Evolutionary conservation across 75 land plant species (phyloP).

Genomic region (Pinus albicaulis): DNA sequence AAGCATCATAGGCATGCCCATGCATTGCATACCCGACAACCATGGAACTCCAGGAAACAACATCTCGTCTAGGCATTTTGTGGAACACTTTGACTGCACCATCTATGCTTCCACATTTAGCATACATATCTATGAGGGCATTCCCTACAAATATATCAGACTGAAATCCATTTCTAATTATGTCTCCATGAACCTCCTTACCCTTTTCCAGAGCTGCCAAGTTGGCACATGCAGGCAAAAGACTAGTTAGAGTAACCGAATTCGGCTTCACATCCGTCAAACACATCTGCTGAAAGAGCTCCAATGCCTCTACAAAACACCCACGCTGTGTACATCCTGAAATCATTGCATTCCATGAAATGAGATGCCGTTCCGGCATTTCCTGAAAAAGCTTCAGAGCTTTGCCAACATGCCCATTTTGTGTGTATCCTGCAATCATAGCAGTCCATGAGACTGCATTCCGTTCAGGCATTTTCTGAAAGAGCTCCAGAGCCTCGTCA

Average conservation of each 20-base stretch:
- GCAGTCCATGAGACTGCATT: conserved; percentile 17
- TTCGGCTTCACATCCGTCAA: conserved; percentile 24
- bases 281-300: conserved; percentile 21
- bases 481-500: too few species aligned
- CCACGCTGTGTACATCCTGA: conserved; percentile 24
- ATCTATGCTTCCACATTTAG: conserved; percentile 36
- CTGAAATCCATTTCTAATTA: conserved; percentile 12
- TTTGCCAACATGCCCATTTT: conserved; percentile 14
- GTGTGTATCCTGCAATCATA: conserved; percentile 18
- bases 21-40: conserved; percentile 6
- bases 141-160: conserved; percentile 28
- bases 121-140: conserved; percentile 44
- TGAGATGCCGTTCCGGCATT: conserved; percentile 20
- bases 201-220: conserved; percentile 30
- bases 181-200: conserved; percentile 22
- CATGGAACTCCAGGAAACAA: conserved; percentile 36
- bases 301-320: conserved; percentile 22
- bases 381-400: conserved; percentile 19
- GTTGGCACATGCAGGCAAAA: conserved; percentile 35
- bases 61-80: conserved; percentile 22
- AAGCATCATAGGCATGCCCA: too few species aligned
- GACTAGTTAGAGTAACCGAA: conserved; percentile 33
- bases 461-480: too few species aligned
- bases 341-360: conserved; percentile 25
- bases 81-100: conserved; percentile 20